Evolutionary conservation across 2,329 filamentous ascomycete genomes (phyloP).

Genomic region (Pseudopithomyces chartarum): DNA sequence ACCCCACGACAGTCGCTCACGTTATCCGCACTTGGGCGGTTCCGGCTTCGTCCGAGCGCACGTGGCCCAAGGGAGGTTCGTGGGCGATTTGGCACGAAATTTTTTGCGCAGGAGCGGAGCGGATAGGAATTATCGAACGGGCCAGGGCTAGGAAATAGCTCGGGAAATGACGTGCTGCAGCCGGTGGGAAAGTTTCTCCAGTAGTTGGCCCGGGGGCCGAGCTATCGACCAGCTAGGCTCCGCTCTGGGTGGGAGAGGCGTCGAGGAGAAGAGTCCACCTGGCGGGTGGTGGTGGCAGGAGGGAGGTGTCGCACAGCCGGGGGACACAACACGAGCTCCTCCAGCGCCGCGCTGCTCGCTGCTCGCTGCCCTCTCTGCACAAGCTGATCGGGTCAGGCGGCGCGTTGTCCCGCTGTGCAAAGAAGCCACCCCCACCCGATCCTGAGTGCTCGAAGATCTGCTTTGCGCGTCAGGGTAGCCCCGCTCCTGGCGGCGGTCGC

Average conservation of each 20-base stretch:
- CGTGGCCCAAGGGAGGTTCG: constrained; percentile 18
- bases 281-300: no score
- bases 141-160: constrained; percentile 10
- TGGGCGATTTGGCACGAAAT: constrained; percentile 24
- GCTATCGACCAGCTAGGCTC: background rate
- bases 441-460: constrained; percentile 16
- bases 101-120: constrained; percentile 13
- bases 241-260: no score
- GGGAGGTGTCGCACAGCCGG: background rate
- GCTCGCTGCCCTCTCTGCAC: no score
- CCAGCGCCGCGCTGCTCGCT: no score
- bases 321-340: background rate
- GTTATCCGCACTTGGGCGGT: background rate
- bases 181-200: constrained; percentile 23
- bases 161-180: constrained; percentile 22
- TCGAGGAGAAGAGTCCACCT: no score
- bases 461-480: constrained; percentile 27
- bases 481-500: constrained; percentile 13
- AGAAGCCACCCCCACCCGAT: constrained; percentile 25
- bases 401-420: constrained; percentile 17
- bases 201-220: background rate
- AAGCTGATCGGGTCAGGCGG: constrained; percentile 16
- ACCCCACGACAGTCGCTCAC: background rate
- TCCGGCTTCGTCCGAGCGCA: constrained; percentile 31
- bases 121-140: background rate